Base-by-base conservation (phyloP, 345 rosid species). In the Euphorbia lathyris region DNA sequence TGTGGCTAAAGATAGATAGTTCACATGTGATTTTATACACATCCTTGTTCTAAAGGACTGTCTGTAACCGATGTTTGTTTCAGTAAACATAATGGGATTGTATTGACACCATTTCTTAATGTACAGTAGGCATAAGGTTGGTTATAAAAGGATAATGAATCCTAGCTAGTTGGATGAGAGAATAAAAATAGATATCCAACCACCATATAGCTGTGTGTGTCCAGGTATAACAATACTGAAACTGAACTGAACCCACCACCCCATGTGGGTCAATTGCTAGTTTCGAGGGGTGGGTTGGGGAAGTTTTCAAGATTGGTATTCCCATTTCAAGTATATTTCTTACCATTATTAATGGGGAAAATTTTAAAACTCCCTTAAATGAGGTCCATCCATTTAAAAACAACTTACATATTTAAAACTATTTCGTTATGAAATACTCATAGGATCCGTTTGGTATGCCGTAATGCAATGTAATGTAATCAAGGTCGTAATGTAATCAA, bases 191-290 rank as follows among this genome's bases (percentile, higher is more conserved):
- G 36, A 43, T 58, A 74, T 63, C 67, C 76, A 69, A 42, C 59
- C 22, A 58, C 63, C 76, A 51, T n/a, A 16, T 45, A 62, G 76
- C 58, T 53, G 59, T 71, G 47, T 53, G 59, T 71, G 47, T 38
- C 22, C 58, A 50, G 38, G 12, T 63, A 34, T 34, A 7, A 34
- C 4, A 34, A 2, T 34, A 34, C 3, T 48, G 43, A 67, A 63
- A 32, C 57, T 47, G 29, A 43, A 71, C 43, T 22, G 71, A 55
- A 19, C 30, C 68, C 69, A 67, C 73, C 74, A 63, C 65, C 63
- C 74, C 79, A 72, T 48, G 72, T 76, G 83, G 58, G 32, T 72
- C 48, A 62, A 66, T 65, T 66, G 57, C 71, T 20, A 30, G 61
- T 57, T 57, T 57, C 25, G 23, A 65, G 30, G 45, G 38, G 26